Conservation (phyloP, 2,329 filamentous ascomycete species). For the Claviceps lovelessii region DNA sequence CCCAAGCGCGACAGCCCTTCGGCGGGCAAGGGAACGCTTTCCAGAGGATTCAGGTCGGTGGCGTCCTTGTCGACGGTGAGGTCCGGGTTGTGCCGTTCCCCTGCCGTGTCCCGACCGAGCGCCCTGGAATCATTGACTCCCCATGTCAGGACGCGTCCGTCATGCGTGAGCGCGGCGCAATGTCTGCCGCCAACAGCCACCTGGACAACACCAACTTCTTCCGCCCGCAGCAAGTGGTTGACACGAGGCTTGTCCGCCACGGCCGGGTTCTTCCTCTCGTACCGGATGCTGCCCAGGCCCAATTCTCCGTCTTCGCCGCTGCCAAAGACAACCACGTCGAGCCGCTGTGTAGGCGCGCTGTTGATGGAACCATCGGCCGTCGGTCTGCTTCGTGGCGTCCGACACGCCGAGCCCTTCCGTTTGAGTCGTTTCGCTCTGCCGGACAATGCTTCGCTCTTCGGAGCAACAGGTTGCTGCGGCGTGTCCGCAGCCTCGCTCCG, state of each 20-base stretch:
- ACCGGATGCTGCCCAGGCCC: constrained; percentile 5
- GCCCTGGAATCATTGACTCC: constrained; percentile 54
- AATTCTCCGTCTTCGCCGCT: constrained; percentile 8
- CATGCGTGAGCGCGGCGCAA: constrained; percentile 43
- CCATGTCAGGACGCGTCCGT: constrained; percentile 51
- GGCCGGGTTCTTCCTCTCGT: constrained; percentile 1
- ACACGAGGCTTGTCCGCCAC: constrained; percentile 13
- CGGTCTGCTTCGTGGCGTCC: background rate
- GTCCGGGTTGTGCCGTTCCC: constrained; percentile 25
- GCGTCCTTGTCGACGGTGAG: constrained; percentile 24
- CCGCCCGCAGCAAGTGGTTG: constrained; percentile 39
- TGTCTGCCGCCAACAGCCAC: constrained; percentile 52
- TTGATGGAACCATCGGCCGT: background rate
- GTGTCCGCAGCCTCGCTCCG: background rate
- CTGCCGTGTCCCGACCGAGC: constrained; percentile 41
- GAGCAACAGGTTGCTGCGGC: background rate
- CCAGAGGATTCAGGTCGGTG: constrained; percentile 38
- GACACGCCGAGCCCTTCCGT: background rate
- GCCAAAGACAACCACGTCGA: constrained; percentile 7
- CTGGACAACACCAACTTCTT: constrained; percentile 37
- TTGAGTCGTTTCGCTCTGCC: background rate
- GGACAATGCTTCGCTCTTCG: background rate
- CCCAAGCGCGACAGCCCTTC: constrained; percentile 35
- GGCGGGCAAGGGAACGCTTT: constrained; percentile 36
- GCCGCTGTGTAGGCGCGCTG: constrained; percentile 1